Conservation (phyloP, 257 asterid species). For the Galeopsis tetrahit region DNA sequence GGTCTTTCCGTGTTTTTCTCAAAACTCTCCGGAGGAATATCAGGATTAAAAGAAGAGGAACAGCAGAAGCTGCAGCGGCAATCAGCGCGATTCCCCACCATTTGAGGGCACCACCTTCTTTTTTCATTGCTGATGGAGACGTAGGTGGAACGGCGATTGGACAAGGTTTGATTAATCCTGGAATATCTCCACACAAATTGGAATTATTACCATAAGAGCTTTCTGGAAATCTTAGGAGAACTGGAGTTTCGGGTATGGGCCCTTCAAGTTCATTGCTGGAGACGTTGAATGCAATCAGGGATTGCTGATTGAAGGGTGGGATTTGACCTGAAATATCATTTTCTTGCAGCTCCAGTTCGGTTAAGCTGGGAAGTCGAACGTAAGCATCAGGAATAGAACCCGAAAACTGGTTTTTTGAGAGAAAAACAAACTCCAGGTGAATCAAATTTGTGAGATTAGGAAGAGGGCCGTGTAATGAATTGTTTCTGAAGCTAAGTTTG, state of each 20-base stretch:
- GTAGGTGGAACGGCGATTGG: conserved; percentile 40
- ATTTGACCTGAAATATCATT: conserved; percentile 55
- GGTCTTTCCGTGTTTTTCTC: conserved; percentile 31
- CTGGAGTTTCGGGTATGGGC: conserved; percentile 53
- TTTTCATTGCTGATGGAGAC: conserved; percentile 28
- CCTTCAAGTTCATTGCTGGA: conserved; percentile 59
- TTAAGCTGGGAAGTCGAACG: conserved; percentile 40
- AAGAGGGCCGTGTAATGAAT: conserved; percentile 57
- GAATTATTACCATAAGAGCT: conserved; percentile 51
- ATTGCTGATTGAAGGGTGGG: conserved; percentile 64
- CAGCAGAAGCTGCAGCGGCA: conserved; percentile 49
- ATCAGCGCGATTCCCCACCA: conserved; percentile 59
- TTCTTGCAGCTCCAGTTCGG: conserved; percentile 52
- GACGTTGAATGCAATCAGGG: conserved; percentile 52
- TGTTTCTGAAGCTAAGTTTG: conserved; percentile 59
- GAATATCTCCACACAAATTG: conserved; percentile 53
- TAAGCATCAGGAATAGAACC: conserved; percentile 56
- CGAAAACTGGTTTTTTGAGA: conserved; percentile 59
- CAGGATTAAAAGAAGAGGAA: conserved; percentile 40
- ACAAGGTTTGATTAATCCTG: conserved; percentile 46
- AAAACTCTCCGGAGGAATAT: conserved; percentile 38
- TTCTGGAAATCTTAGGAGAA: conserved; percentile 44
- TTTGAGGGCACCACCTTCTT: conserved; percentile 26
- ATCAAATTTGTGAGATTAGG: conserved; percentile 52
- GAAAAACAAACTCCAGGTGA: conserved; percentile 43